These are phyloP conservation scores for Lagerstroemia speciosa DNA, from an alignment of 345 rosid species.

Conservation along the genomic window DNA sequence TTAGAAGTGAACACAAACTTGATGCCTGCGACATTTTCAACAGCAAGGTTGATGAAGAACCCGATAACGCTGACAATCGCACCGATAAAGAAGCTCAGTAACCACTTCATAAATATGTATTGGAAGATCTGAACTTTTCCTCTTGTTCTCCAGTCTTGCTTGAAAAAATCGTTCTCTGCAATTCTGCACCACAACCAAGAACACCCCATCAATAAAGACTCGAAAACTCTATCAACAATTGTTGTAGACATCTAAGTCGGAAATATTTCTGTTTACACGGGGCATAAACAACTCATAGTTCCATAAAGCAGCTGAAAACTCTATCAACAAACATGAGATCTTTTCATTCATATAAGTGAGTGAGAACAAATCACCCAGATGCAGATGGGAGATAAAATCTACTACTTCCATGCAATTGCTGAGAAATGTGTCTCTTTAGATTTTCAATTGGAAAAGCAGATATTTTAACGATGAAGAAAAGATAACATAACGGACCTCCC, in stretches of 20 bases:
- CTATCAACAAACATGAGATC: neutral
- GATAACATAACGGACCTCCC: neutral
- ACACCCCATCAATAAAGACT: neutral
- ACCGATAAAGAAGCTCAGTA: slow-evolving; percentile 59
- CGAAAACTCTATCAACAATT: neutral
- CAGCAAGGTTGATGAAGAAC: slow-evolving; percentile 74
- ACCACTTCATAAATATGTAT: slow-evolving; percentile 78
- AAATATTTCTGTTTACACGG: neutral
- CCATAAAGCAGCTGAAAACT: neutral
- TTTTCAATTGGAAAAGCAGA: neutral
- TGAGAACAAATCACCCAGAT: neutral
- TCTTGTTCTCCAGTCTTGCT: slow-evolving; percentile 83
- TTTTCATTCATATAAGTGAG: neutral
- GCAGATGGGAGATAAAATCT: neutral
- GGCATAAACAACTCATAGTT: neutral
- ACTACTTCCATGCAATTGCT: neutral
- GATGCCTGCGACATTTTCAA: slow-evolving; percentile 75
- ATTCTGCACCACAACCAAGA: slow-evolving; percentile 21
- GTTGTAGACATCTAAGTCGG: neutral
- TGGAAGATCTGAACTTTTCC: slow-evolving; percentile 56
- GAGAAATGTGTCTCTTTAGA: neutral
- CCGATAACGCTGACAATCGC: slow-evolving; percentile 66
- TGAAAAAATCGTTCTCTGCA: slow-evolving; percentile 80
- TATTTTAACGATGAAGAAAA: neutral
- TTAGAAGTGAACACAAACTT: slow-evolving; percentile 87